Conservation (phyloP, 345 rosid species). For the Linum lewisii region DNA sequence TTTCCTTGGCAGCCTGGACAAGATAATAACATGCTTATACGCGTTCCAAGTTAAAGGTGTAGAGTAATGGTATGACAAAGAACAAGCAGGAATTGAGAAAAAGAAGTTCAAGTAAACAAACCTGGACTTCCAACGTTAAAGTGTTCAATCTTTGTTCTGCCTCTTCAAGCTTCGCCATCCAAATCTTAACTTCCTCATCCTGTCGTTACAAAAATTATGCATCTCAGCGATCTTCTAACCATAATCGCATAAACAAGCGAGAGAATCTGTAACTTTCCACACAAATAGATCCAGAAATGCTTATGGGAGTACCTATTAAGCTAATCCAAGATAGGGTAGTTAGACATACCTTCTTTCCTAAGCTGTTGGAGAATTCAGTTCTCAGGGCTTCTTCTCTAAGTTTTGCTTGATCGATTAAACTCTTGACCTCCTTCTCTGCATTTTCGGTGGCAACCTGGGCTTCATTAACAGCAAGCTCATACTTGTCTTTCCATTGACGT, state of each 20-base stretch:
- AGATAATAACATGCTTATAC: slow-evolving; percentile 1
- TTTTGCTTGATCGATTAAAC: slow-evolving; percentile 10
- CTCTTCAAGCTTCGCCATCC: slow-evolving; percentile 22
- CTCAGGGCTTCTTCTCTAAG: slow-evolving; percentile 16
- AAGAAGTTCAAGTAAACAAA: slow-evolving; percentile 6
- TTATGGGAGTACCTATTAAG: not conserved
- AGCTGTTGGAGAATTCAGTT: slow-evolving; percentile 22
- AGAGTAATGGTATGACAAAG: not conserved
- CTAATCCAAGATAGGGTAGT: not conserved
- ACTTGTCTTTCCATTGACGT: slow-evolving; percentile 33
- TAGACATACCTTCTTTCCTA: slow-evolving; percentile 29
- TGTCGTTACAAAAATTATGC: slow-evolving; percentile 12
- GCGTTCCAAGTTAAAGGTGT: not conserved
- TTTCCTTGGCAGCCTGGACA: slow-evolving; percentile 26
- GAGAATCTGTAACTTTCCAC: not conserved
- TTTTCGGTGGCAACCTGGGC: slow-evolving; percentile 18
- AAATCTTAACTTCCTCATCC: slow-evolving; percentile 29
- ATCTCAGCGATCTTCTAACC: not conserved
- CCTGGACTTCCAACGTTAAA: slow-evolving; percentile 28
- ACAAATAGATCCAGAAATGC: not conserved
- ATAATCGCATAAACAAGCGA: not conserved
- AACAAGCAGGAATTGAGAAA: not conserved
- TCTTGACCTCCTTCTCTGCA: slow-evolving; percentile 18
- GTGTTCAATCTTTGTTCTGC: slow-evolving; percentile 23
- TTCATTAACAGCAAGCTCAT: slow-evolving; percentile 26